Conservation (phyloP, 352 stramenopile genomes). For the Phytophthora pluvialis region DNA sequence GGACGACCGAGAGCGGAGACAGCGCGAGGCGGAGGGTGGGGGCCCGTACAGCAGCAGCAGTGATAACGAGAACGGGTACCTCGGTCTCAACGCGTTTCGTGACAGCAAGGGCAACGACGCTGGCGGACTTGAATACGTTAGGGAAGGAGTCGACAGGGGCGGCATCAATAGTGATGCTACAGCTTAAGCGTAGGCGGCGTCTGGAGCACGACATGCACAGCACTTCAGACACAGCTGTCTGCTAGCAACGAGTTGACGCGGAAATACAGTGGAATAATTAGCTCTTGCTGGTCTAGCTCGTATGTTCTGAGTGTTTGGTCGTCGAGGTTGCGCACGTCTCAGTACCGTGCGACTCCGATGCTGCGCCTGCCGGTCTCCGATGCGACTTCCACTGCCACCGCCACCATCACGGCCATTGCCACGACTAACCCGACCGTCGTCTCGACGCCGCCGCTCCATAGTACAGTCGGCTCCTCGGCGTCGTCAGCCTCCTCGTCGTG, state of each 20-base stretch:
- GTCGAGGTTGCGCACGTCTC: not conserved
- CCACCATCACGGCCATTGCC: constrained; percentile 29
- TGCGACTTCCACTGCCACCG: constrained; percentile 28
- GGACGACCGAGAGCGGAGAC: constrained; percentile 25
- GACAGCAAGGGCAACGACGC: constrained; percentile 35
- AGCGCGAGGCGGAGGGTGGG: constrained; percentile 19
- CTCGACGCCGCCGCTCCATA: constrained; percentile 31
- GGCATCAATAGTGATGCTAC: constrained; percentile 20
- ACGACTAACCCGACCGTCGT: constrained; percentile 30
- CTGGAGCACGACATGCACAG: not conserved
- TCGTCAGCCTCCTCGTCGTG: constrained; percentile 16
- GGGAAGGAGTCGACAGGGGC: constrained; percentile 22
- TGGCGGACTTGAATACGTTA: constrained; percentile 24
- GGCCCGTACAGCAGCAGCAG: constrained; percentile 35
- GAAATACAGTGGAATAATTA: constrained; percentile 18
- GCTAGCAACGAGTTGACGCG: not conserved
- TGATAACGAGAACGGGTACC: constrained; percentile 33
- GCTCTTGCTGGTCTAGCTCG: not conserved
- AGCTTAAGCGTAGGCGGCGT: constrained; percentile 1
- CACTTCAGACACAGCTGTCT: not conserved
- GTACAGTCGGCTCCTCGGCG: not conserved
- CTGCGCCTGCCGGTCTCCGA: constrained; percentile 10
- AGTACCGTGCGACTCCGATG: constrained; percentile 12
- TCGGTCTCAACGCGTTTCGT: constrained; percentile 22
- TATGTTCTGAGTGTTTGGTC: not conserved